Percentiles rank a stretch among this genome's conserved stretches.
phyloP scores from a whole-genome alignment of 2,329 filamentous ascomycete species.

The Beauveria brongniartii region DNA sequence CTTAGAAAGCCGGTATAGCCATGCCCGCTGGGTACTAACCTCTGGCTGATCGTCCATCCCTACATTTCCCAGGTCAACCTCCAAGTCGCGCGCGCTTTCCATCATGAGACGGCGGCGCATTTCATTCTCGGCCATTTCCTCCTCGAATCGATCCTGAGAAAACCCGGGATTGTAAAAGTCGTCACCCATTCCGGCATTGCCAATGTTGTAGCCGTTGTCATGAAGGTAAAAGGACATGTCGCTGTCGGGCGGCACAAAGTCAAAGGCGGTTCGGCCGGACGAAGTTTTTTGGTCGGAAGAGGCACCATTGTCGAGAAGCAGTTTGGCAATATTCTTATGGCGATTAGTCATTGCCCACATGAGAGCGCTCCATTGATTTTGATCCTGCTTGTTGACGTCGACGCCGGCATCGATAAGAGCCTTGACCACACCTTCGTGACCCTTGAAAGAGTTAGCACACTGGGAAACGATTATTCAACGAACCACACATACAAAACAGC shows the following conservation, averaged over 20 bases:
- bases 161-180: slow-evolving; percentile 94
- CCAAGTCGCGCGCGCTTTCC: slow-evolving; percentile 94
- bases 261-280: slow-evolving; percentile 85
- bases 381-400: slow-evolving; percentile 86
- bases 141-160: slow-evolving; percentile 88
- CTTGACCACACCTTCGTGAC: slow-evolving; percentile 82
- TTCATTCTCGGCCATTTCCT: slow-evolving; percentile 94
- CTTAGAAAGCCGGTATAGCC: not conserved
- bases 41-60: slow-evolving; percentile 94
- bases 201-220: slow-evolving; percentile 86
- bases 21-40: slow-evolving; percentile 37
- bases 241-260: slow-evolving; percentile 91
- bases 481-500: slow-evolving; percentile 69
- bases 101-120: slow-evolving; percentile 97
- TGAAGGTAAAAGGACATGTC: slow-evolving; percentile 95
- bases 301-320: slow-evolving; percentile 83
- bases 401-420: slow-evolving; percentile 78
- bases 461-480: not conserved
- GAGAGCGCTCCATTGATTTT: slow-evolving; percentile 92
- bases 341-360: slow-evolving; percentile 99
- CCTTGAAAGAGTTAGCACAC: slow-evolving; percentile 37
- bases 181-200: slow-evolving; percentile 68
- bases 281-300: slow-evolving; percentile 95
- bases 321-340: slow-evolving; percentile 91
- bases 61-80: slow-evolving; percentile 91